Evolutionary conservation across 768 basidiomycete species (phyloP), one percentile per base, ranked within the genome.

Genomic region (Termitomyces sp.): DNA sequence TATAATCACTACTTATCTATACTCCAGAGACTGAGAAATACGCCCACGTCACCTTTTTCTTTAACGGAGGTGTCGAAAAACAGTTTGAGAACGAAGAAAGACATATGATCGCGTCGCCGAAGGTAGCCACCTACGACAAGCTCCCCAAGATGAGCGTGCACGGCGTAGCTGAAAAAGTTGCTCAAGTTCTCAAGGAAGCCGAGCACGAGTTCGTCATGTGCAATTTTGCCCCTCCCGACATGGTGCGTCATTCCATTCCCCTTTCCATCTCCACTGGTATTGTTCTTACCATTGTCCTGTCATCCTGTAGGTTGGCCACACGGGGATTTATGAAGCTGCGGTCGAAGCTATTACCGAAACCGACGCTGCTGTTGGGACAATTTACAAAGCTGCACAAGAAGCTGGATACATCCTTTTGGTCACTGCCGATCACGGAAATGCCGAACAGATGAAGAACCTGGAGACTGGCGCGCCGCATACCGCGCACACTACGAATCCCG

Each of bases 41-140:
- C 72, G 94, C 94, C 2, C 95, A 98, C 69, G 92, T 98, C 57
- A 98, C 95, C 0, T 96, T 97, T 80, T 97, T 96, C 83, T 96
- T 97, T 83, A 97, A 96, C 72, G 95, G 95, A 15, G 95, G 95
- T 57, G 86, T 94, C 31, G 95, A 97, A 78, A 91, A 94, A 69
- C 91, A 95, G 67, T 98, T 91, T 73, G 78, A 82, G 15, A 72
- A 77, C 36, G 95, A 97, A 69, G 89, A 91, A 64, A 80, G 95
- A 16, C 79, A 86, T 70, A 87, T 97, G 91, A 87, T 96, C 59
- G 83, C 91, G 4, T 95, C 93, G 16, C 95, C 94, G 44, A 95
- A 92, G 67, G 94, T 96, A 31, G 88, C 95, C 6, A 98, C 95
- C 6, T 98, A 98, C 73, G 95, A 98, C 75, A 82, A 89, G 66